Evolutionary conservation across 176 grass and related monocot genomes (phyloP), one percentile per base, ranked within the genome.

Genomic region (Hordeum marinum): DNA sequence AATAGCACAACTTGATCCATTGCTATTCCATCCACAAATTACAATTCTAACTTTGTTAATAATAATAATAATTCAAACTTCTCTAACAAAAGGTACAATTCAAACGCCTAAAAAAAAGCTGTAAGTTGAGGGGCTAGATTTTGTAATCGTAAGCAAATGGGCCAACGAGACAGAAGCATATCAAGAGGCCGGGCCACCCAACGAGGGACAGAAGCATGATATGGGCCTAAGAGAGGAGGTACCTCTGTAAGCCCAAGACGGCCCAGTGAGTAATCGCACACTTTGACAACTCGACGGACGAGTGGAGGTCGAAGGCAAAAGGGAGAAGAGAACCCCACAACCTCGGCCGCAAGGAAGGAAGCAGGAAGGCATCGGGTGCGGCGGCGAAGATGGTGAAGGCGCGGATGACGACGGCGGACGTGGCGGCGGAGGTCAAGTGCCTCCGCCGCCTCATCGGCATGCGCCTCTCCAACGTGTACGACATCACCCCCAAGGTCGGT

Each of bases 351-450:
- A 79, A 79, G 76, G 77, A 79, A 75, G 72, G 45, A 54, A 34
- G 45, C 70, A 77, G 74, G 29, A 37, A 76, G 11, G 21, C 76
- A 63, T 63, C 55, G 55, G 82, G 18, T 57, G 54, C 80, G 41
- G 61, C 72, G 80, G 82, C 35, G 63, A 72, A 85, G 85, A 98
- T 98, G 96, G 96, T 98, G 96, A 98, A 98, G 96, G 89, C 92
- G 23, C 82, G 96, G 52, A 98, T 95, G 96, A 98, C 91, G 45
- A 98, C 96, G 39, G 90, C 96, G 61, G 96, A 98, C 78, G 96
- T 98, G 93, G 96, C 96, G 79, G 96, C 91, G 66, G 96, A 98
- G 93, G 91, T 93, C 36, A 98, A 98, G 93, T 95, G 91, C 93
- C 96, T 98, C 85, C 96, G 93, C 55, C 88, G 88, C 84, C 87